Evolutionary conservation across 805 yeast species (phyloP).

Genomic region (Maudiozyma bulderi): DNA sequence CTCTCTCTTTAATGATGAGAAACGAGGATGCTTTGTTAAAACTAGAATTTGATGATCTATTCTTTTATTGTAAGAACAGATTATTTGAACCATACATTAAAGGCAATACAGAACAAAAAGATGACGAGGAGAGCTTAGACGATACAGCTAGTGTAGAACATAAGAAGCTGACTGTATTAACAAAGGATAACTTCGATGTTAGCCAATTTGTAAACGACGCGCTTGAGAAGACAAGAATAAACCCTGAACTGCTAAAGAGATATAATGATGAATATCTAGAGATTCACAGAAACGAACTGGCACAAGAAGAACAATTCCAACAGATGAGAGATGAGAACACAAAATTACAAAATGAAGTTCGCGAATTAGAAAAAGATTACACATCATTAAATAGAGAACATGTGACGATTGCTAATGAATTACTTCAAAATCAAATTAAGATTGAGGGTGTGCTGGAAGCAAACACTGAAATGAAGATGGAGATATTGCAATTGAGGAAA

Average conservation of each 20-base stretch:
- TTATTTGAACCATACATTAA: slow-evolving; percentile 36
- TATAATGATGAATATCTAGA: slow-evolving; percentile 67
- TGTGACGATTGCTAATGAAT: slow-evolving; percentile 73
- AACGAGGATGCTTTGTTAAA: slow-evolving; percentile 50
- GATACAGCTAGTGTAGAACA: background rate
- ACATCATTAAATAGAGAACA: slow-evolving; percentile 72
- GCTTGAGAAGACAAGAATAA: slow-evolving; percentile 47
- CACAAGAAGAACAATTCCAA: slow-evolving; percentile 51
- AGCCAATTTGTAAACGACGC: slow-evolving; percentile 70
- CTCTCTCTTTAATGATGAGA: slow-evolving; percentile 61
- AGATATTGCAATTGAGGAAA: slow-evolving; percentile 39
- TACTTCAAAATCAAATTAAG: slow-evolving; percentile 68
- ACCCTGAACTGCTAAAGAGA: slow-evolving; percentile 59
- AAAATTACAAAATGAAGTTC: slow-evolving; percentile 59
- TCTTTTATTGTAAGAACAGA: slow-evolving; percentile 66
- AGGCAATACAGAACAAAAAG: background rate
- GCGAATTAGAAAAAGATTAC: slow-evolving; percentile 63
- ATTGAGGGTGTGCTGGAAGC: slow-evolving; percentile 69
- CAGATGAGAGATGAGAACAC: slow-evolving; percentile 60
- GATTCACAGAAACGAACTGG: slow-evolving; percentile 54
- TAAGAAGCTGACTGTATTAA: background rate
- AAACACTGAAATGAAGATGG: slow-evolving; percentile 45
- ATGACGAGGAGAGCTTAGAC: background rate
- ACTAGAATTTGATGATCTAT: slow-evolving; percentile 63
- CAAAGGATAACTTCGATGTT: slow-evolving; percentile 40